Conservation (phyloP, 805 yeast species). For the Ogataea philodendri region DNA sequence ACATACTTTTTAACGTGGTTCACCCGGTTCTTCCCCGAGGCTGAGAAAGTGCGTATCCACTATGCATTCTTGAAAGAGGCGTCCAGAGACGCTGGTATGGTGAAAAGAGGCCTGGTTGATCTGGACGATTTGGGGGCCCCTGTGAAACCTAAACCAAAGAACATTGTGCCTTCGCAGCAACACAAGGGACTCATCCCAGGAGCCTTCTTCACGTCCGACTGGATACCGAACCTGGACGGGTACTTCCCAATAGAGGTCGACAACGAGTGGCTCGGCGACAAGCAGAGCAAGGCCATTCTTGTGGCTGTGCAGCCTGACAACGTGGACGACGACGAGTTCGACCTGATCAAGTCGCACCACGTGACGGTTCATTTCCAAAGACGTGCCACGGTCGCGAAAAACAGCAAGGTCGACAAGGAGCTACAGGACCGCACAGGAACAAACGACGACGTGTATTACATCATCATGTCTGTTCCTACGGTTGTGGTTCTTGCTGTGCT, state of each 20-base stretch:
- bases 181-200: slow-evolving; percentile 34
- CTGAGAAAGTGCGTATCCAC: slow-evolving; percentile 63
- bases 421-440: slow-evolving; percentile 41
- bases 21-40: slow-evolving; percentile 60
- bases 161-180: slow-evolving; percentile 17
- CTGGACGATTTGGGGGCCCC: slow-evolving; percentile 16
- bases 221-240: slow-evolving; percentile 65
- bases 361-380: slow-evolving; percentile 47
- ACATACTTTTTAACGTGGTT: slow-evolving; percentile 83
- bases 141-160: slow-evolving; percentile 18
- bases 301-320: slow-evolving; percentile 73
- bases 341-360: slow-evolving; percentile 41
- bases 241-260: slow-evolving; percentile 57
- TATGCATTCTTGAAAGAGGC: slow-evolving; percentile 62
- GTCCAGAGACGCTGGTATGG: slow-evolving; percentile 54
- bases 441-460: slow-evolving; percentile 47
- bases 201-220: slow-evolving; percentile 64
- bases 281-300: slow-evolving; percentile 52
- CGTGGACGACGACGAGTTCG: slow-evolving; percentile 64
- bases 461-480: slow-evolving; percentile 67
- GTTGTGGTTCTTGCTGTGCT: slow-evolving; percentile 58
- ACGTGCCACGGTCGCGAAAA: slow-evolving; percentile 54
- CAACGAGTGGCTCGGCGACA: slow-evolving; percentile 62
- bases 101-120: slow-evolving; percentile 36
- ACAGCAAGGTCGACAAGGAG: slow-evolving; percentile 33